Percentiles rank a stretch among this genome's conserved stretches.
Conservation (phyloP, 2,329 filamentous ascomycete genomes). For the Penicillium sp. region DNA sequence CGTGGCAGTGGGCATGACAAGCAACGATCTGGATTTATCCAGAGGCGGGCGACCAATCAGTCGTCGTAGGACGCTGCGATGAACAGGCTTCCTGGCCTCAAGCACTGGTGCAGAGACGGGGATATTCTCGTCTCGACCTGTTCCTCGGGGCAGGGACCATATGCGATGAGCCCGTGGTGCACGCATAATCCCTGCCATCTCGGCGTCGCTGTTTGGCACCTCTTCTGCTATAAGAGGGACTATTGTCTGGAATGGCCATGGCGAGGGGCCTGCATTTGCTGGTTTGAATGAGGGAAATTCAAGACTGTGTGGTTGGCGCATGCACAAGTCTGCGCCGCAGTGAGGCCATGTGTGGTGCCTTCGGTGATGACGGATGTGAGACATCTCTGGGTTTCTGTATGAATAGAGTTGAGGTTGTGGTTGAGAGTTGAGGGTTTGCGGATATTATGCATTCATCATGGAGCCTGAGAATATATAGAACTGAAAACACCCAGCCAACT, state of each 20-base stretch:
- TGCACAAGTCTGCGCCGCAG: slow-evolving; percentile 24
- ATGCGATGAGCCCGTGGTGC: slow-evolving; percentile 19
- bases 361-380: slow-evolving; percentile 26
- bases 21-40: slow-evolving; percentile 30
- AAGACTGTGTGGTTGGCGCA: slow-evolving; percentile 19
- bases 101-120: slow-evolving; percentile 4
- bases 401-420: not conserved
- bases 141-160: slow-evolving; percentile 19
- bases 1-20: slow-evolving; percentile 26
- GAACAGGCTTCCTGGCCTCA: slow-evolving; percentile 13
- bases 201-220: slow-evolving; percentile 24
- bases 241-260: slow-evolving; percentile 8
- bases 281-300: slow-evolving; percentile 18
- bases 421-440: not conserved
- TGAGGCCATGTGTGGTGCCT: slow-evolving; percentile 38
- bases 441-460: slow-evolving; percentile 5
- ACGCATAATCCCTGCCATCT: slow-evolving; percentile 32
- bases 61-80: slow-evolving; percentile 23
- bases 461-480: not conserved
- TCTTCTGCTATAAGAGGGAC: slow-evolving; percentile 21
- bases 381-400: slow-evolving; percentile 16
- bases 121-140: not conserved
- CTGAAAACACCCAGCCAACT: not conserved
- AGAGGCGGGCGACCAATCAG: slow-evolving; percentile 29
- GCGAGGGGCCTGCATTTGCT: slow-evolving; percentile 7